Percentiles rank a stretch among this genome's conserved stretches.
phyloP scores from a whole-genome alignment of 495 filamentous ascomycete genomes.

The Parathielavia hyrcaniae region DNA sequence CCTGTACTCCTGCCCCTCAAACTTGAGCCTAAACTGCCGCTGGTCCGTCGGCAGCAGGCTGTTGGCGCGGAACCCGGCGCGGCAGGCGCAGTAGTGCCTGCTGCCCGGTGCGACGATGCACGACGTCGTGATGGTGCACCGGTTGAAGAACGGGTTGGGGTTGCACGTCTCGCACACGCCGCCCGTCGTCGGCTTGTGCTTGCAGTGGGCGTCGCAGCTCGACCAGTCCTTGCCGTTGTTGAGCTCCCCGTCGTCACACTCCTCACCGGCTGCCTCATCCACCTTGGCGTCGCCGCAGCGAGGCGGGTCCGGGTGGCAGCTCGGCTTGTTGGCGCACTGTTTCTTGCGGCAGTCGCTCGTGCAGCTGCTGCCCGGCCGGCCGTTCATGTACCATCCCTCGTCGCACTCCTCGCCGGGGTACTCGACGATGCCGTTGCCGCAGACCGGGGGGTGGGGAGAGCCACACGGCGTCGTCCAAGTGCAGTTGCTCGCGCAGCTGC shows the following conservation, averaged over 20 bases:
- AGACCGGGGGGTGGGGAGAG: conserved; percentile 15
- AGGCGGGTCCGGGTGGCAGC: background rate
- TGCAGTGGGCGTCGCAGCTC: conserved; percentile 13
- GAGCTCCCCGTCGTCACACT: conserved; percentile 22
- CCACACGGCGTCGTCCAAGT: conserved; percentile 16
- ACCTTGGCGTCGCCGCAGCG: conserved; percentile 19
- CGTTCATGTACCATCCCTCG: conserved; percentile 16
- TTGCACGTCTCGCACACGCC: conserved; percentile 20
- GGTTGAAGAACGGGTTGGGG: conserved; percentile 26
- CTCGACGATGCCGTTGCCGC: conserved; percentile 22
- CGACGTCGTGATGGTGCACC: conserved; percentile 27
- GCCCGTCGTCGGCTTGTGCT: conserved; percentile 1
- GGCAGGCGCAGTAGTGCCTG: conserved; percentile 23
- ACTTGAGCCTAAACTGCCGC: conserved; percentile 21
- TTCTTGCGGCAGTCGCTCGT: background rate
- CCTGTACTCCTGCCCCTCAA: conserved; percentile 21
- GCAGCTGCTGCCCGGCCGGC: conserved; percentile 14
- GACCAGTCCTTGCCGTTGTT: conserved; percentile 20
- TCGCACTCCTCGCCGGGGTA: conserved; percentile 18
- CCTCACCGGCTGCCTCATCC: conserved; percentile 13
- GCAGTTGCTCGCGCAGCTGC: conserved; percentile 15
- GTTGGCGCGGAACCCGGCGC: conserved; percentile 22
- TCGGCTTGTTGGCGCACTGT: background rate
- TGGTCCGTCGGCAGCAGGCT: conserved; percentile 16
- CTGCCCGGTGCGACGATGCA: conserved; percentile 15